Evolutionary conservation across 768 basidiomycete genomes (phyloP).

Genomic region (Rhodosporidiobolus sp.): DNA sequence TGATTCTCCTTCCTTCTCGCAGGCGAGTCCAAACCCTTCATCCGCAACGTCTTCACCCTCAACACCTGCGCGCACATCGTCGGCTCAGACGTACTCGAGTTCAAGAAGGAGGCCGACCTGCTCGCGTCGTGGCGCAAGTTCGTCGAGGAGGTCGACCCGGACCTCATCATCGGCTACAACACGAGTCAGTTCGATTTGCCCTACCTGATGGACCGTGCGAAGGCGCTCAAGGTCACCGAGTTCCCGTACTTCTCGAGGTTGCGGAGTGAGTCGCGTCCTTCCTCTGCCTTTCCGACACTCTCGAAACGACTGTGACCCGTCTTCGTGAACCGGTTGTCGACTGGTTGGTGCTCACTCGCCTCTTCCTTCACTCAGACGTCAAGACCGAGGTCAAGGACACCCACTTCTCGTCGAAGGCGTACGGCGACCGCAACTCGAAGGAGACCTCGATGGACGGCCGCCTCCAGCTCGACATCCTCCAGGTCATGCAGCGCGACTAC

Average conservation of each 20-base stretch:
- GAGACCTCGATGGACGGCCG: slow-evolving; percentile 86
- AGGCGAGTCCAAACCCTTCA: slow-evolving; percentile 91
- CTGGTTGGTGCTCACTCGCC: slow-evolving; percentile 17
- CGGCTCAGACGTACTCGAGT: slow-evolving; percentile 91
- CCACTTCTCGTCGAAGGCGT: slow-evolving; percentile 97
- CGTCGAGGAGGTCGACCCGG: slow-evolving; percentile 83
- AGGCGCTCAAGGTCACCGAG: slow-evolving; percentile 64
- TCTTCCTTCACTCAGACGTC: slow-evolving; percentile 56
- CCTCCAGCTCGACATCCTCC: slow-evolving; percentile 89
- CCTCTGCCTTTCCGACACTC: not conserved
- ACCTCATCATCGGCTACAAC: slow-evolving; percentile 96
- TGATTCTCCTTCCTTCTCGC: slow-evolving; percentile 1
- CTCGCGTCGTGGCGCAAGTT: slow-evolving; percentile 86
- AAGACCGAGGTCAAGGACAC: slow-evolving; percentile 83
- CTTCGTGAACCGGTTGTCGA: not conserved
- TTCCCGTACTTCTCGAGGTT: slow-evolving; percentile 77
- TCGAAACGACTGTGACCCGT: no score
- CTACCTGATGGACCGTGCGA: slow-evolving; percentile 88
- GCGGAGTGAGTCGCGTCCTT: slow-evolving; percentile 56
- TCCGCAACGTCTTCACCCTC: slow-evolving; percentile 93
- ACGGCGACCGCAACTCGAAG: slow-evolving; percentile 94
- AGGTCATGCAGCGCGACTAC: slow-evolving; percentile 98
- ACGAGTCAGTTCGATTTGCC: slow-evolving; percentile 92
- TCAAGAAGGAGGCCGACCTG: slow-evolving; percentile 68
- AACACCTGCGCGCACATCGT: slow-evolving; percentile 93